phyloP scores from a whole-genome alignment of 768 basidiomycete genomes.

The Tulasnella sp. region DNA sequence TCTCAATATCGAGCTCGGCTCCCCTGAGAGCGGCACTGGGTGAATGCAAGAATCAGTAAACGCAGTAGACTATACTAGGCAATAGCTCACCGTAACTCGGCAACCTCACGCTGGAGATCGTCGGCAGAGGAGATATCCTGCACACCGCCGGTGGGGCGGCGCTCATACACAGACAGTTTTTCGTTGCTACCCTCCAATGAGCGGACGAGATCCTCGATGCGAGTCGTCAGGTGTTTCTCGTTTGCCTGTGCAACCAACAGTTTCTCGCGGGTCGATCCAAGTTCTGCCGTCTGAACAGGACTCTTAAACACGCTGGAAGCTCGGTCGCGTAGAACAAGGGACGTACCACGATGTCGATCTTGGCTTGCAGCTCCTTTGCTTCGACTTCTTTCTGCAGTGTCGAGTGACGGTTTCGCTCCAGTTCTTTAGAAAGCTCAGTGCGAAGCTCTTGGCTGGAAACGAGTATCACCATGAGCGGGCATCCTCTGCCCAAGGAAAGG shows the following conservation, averaged over 20 bases:
- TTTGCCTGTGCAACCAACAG: slow-evolving; percentile 21
- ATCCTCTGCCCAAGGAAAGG: no score
- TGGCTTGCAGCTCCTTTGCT: slow-evolving; percentile 54
- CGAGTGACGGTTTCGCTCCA: slow-evolving; percentile 60
- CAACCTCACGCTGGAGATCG: slow-evolving; percentile 72
- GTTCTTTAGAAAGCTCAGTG: slow-evolving; percentile 55
- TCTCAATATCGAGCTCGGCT: slow-evolving; percentile 60
- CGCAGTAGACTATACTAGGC: not conserved
- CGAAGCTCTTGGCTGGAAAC: slow-evolving; percentile 56
- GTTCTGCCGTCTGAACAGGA: slow-evolving; percentile 41
- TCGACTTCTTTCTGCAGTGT: slow-evolving; percentile 73
- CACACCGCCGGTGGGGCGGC: slow-evolving; percentile 35
- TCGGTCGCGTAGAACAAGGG: not conserved
- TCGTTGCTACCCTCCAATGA: slow-evolving; percentile 67
- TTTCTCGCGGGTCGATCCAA: slow-evolving; percentile 54
- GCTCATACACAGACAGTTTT: slow-evolving; percentile 79
- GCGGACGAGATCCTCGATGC: slow-evolving; percentile 24
- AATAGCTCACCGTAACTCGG: slow-evolving; percentile 58
- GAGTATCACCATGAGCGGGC: not conserved
- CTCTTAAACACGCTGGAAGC: not conserved
- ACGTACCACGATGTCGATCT: slow-evolving; percentile 59
- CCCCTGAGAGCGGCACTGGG: slow-evolving; percentile 61
- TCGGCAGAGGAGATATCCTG: slow-evolving; percentile 52
- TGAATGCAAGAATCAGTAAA: not conserved
- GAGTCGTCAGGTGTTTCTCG: slow-evolving; percentile 18